phyloP scores from a whole-genome alignment of 2,329 filamentous ascomycete genomes.

The Aspergillus niger region DNA sequence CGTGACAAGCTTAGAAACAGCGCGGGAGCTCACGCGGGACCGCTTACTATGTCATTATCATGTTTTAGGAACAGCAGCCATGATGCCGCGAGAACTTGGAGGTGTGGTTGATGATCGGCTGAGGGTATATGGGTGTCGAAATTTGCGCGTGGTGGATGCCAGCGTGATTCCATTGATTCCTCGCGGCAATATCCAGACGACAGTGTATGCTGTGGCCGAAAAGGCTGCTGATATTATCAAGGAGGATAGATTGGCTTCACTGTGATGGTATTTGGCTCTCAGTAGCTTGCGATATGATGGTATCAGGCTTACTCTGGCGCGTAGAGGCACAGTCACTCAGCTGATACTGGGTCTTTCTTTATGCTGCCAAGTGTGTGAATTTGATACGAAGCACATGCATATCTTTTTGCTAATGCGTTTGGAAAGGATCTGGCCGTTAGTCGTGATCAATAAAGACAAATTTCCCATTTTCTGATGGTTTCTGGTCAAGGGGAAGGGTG shows the following conservation, averaged over 20 bases:
- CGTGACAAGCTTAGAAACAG: constrained; percentile 13
- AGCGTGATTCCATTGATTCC: constrained; percentile 10
- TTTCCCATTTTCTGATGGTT: no score
- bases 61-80: constrained; percentile 7
- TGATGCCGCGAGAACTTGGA: constrained; percentile 9
- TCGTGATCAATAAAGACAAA: no score
- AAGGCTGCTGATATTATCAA: constrained; percentile 16
- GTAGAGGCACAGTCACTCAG: no score
- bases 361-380: no score
- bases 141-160: constrained; percentile 15
- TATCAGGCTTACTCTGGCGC: no score
- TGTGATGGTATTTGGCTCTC: not conserved
- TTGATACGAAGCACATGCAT: no score
- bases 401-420: no score
- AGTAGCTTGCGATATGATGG: no score
- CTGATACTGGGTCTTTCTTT: no score
- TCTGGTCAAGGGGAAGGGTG: no score
- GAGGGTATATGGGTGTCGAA: constrained; percentile 12
- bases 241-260: not conserved
- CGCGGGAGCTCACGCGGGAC: constrained; percentile 23
- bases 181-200: constrained; percentile 12
- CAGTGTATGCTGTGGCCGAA: constrained; percentile 13
- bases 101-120: constrained; percentile 12
- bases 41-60: constrained; percentile 14
- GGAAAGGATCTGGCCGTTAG: no score